Base-by-base conservation (phyloP, 768 basidiomycete genomes). In the Suillus variegatus region DNA sequence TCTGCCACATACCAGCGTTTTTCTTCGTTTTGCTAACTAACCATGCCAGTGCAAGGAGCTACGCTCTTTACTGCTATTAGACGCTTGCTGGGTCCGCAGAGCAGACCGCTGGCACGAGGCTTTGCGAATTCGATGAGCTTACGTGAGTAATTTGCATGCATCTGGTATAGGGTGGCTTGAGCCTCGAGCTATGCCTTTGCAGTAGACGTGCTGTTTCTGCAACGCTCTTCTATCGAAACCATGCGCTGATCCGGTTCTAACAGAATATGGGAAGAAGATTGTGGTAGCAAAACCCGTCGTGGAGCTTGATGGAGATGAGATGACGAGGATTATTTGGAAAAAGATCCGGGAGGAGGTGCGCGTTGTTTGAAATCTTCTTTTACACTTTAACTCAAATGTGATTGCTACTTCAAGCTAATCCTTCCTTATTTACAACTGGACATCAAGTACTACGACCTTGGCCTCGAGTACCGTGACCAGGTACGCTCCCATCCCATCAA, bases 271-370 rank as follows among this genome's bases (percentile, higher is more conserved):
- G 18, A 63, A 70, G 32, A 92, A 91, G 76, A 96, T 97, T 72
- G 84, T 83, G 36, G 95, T 95, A 60, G 81, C 85, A 74, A 95
- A 95, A 73, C 95, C 95, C 7, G 86, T 97, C 55, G 95, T 97
- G 57, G 95, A 97, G 80, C 86, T 98, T 61, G 95, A 98, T 76
- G 95, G 95, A 56, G 96, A 97, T 79, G 97, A 99, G 81, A 99
- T 99, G 97, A 99, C 97, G 41, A 85, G 97, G 70, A 97, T 99
- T 73, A 99, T 99, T 76, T 98, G 94, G 95, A 95, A 95, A 87
- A 95, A 95, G 84, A 95, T 96, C 74, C 84, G 93, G 65, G 92
- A 97, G 73, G 94, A 97, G 87, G 95, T 94, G 64, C 66, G 86
- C 79, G 28, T 60, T 62, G 49, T 46, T 0, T 49, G 25, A 61